Evolutionary conservation across 2,329 filamentous ascomycete genomes (phyloP), one percentile per base, ranked within the genome.

Genomic region (Cryphonectria japonica): DNA sequence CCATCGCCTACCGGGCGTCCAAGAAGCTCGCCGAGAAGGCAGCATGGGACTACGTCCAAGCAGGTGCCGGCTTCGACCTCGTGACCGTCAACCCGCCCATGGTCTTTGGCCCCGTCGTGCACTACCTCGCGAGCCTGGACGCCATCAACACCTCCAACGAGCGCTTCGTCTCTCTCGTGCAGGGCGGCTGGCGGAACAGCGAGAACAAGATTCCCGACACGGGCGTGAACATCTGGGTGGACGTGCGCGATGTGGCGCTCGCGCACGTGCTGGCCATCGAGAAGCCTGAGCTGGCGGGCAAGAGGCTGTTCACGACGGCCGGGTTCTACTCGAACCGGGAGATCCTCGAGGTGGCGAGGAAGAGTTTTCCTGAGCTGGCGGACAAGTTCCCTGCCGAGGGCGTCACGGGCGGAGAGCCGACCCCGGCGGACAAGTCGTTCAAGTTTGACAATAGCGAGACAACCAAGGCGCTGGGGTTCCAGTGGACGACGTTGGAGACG

Each of bases 401-500:
- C 22, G 79, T 80, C 13, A 76, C 79, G 70, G 85, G 85, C 16
- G 85, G 84, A n/a, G 82, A 82, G 73, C 54, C 81, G 69, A 77
- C 81, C 22, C 77, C 82, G 2, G 78, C 78, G 70, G 79, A 79
- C 3, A 75, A 83, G 73, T 75, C 86, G 60, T 90, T 86, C 78
- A 81, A 81, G 72, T 86, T 85, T 70, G 86, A 92, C 77, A 92
- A 89, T 77, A 83, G 83, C 66, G 84, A 84, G 76, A 88, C 88
- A 1, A 86, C 85, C 37, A 84, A 88, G 76, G 75, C 91, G 63
- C 78, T 93, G 71, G 89, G 89, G 0, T 84, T 92, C 65, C 80
- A 91, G 71, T 93, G 88, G 84, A 88, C 82, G 73, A 78, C 81
- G 4, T 76, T 93, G 46, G 90, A 93, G 79, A 84, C 90, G 80